These are phyloP conservation scores for Alopecurus myosuroides DNA, from an alignment of 176 grass and related monocot species.

Conservation along the genomic window DNA sequence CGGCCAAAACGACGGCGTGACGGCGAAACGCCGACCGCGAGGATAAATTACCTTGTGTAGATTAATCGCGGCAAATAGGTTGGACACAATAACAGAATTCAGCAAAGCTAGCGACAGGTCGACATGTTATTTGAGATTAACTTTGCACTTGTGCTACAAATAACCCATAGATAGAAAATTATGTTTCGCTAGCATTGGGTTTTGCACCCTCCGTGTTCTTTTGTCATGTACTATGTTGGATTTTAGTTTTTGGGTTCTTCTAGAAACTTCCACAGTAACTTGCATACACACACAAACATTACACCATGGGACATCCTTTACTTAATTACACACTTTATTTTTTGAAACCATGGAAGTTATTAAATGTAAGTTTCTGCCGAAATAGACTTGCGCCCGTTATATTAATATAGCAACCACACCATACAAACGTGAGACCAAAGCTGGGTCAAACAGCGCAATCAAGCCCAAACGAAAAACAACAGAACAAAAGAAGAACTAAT, in stretches of 20 bases:
- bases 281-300: not conserved
- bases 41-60: not conserved
- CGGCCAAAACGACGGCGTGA: too few relatives aligned
- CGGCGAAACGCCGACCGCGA: too few relatives aligned
- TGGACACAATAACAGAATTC: not conserved
- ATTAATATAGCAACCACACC: too few relatives aligned
- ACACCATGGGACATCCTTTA: too few relatives aligned
- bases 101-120: not conserved
- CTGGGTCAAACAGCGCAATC: too few relatives aligned
- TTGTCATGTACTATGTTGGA: not conserved
- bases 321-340: too few relatives aligned
- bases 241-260: not conserved
- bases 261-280: not conserved
- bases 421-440: too few relatives aligned
- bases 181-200: not conserved
- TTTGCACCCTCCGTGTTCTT: not conserved
- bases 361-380: too few relatives aligned
- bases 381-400: too few relatives aligned
- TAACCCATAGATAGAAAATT: not conserved
- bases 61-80: not conserved
- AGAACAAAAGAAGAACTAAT: too few relatives aligned
- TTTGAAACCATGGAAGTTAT: too few relatives aligned
- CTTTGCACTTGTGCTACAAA: not conserved
- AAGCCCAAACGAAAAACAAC: too few relatives aligned
- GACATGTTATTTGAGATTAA: not conserved